phyloP scores from a whole-genome alignment of 2,329 filamentous ascomycete species.

The Sarocladiaceae sp. region DNA sequence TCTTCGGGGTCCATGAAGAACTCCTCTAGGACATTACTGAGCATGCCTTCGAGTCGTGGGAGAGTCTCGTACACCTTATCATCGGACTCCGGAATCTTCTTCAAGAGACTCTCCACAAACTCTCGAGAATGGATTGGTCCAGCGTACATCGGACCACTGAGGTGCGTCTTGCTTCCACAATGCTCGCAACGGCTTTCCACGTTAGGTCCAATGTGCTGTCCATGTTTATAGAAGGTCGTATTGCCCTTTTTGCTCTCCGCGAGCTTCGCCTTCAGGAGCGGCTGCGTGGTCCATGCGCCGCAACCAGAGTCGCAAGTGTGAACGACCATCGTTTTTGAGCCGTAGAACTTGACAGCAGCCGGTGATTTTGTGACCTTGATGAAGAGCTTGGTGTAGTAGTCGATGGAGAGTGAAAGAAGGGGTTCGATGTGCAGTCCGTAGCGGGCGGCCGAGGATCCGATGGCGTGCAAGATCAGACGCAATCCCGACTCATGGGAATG shows the following conservation, averaged over 20 bases:
- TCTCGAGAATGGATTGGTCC: constrained; percentile 78
- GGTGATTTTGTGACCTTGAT: constrained; percentile 75
- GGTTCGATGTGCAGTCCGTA: constrained; percentile 89
- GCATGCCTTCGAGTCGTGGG: constrained; percentile 81
- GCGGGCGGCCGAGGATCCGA: constrained; percentile 72
- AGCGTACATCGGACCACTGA: constrained; percentile 92
- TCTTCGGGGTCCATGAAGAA: constrained; percentile 26
- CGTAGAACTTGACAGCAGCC: constrained; percentile 81
- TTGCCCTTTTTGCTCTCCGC: constrained; percentile 63
- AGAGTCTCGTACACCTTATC: constrained; percentile 71
- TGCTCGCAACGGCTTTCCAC: constrained; percentile 66
- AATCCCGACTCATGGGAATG: constrained; percentile 87
- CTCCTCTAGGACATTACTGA: constrained; percentile 83
- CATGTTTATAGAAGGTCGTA: constrained; percentile 70
- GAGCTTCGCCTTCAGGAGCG: constrained; percentile 63
- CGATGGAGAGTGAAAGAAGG: constrained; percentile 85
- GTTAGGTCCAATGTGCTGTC: constrained; percentile 64
- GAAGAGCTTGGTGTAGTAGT: constrained; percentile 90
- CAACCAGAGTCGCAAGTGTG: constrained; percentile 90
- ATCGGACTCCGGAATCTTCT: constrained; percentile 61
- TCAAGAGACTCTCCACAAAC: constrained; percentile 75
- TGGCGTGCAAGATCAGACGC: constrained; percentile 74
- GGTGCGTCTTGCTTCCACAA: constrained; percentile 79
- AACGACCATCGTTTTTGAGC: constrained; percentile 85
- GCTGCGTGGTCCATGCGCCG: constrained; percentile 83